These are phyloP conservation scores for Spizellomyces sp. DNA, from an alignment of 192 early-diverging fungal species.

Conservation along the genomic window DNA sequence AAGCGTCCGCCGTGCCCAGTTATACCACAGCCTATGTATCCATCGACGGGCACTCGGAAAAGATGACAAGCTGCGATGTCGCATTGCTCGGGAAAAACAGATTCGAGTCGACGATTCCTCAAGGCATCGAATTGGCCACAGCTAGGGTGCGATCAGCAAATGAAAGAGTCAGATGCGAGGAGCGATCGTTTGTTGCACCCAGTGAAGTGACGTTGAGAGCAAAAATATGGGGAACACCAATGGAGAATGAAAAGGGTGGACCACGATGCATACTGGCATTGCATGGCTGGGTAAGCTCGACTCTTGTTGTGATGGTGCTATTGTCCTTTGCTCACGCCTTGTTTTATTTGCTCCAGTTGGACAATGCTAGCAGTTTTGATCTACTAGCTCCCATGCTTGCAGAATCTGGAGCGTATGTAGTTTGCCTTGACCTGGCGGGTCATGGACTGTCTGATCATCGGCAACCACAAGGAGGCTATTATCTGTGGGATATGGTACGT, in stretches of 20 bases:
- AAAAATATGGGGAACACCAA: conserved; percentile 6
- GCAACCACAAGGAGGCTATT: conserved; percentile 24
- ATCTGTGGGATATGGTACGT: conserved; percentile 40
- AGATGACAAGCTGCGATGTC: no score
- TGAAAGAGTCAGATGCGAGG: background rate
- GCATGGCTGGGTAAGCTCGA: conserved; percentile 11
- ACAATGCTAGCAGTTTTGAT: conserved; percentile 38
- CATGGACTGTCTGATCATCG: conserved; percentile 35
- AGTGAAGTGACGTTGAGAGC: conserved; percentile 4
- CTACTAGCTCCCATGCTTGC: conserved; percentile 17
- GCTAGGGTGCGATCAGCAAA: no score
- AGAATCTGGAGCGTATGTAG: conserved; percentile 5
- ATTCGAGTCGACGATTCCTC: no score
- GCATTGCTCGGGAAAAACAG: no score
- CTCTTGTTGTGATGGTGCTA: no score
- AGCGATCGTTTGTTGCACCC: background rate
- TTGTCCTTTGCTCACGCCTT: no score
- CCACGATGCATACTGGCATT: conserved; percentile 2
- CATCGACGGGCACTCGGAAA: no score
- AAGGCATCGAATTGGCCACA: no score
- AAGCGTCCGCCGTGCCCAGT: no score
- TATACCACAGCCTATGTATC: no score
- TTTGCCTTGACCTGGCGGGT: conserved; percentile 41
- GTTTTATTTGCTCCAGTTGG: conserved; percentile 2
- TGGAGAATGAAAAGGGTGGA: background rate